Evolutionary conservation across 192 early-diverging fungal genomes (phyloP).

Genomic region (Coemansia sp.): DNA sequence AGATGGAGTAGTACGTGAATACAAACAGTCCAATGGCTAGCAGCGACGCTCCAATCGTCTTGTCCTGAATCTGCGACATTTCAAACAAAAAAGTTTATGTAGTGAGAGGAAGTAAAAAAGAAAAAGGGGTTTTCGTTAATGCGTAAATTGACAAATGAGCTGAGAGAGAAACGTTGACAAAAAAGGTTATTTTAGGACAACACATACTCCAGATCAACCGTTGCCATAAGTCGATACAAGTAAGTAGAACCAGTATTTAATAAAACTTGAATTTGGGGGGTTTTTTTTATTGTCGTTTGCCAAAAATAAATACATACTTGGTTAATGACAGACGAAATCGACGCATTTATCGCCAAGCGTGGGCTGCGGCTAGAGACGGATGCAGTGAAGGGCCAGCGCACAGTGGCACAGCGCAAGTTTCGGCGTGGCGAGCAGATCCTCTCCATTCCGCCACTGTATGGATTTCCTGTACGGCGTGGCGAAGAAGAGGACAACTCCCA

Average conservation of each 20-base stretch:
- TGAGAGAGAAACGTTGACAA: neutral
- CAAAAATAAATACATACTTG: neutral
- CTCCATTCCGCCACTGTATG: constrained; percentile 27
- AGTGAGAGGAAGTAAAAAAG: neutral
- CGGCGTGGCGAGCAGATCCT: constrained; percentile 20
- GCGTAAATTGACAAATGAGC: neutral
- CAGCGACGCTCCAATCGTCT: constrained; percentile 73
- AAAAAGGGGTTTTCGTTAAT: neutral
- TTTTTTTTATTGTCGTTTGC: neutral
- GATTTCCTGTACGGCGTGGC: constrained; percentile 15
- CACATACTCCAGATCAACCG: neutral
- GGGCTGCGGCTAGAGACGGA: constrained; percentile 24
- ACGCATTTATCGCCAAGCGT: neutral
- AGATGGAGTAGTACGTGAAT: constrained; percentile 87
- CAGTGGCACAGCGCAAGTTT: constrained; percentile 20
- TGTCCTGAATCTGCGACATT: constrained; percentile 63
- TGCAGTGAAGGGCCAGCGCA: constrained; percentile 16
- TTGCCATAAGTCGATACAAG: neutral
- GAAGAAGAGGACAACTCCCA: constrained; percentile 2
- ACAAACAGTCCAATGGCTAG: constrained; percentile 68
- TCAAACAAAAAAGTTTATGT: neutral
- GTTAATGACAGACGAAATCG: constrained; percentile 10
- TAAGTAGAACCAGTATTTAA: neutral
- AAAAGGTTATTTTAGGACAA: neutral
- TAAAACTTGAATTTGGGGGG: neutral